Conservation (phyloP, 768 basidiomycete genomes). For the Kockovaella imperatae region DNA sequence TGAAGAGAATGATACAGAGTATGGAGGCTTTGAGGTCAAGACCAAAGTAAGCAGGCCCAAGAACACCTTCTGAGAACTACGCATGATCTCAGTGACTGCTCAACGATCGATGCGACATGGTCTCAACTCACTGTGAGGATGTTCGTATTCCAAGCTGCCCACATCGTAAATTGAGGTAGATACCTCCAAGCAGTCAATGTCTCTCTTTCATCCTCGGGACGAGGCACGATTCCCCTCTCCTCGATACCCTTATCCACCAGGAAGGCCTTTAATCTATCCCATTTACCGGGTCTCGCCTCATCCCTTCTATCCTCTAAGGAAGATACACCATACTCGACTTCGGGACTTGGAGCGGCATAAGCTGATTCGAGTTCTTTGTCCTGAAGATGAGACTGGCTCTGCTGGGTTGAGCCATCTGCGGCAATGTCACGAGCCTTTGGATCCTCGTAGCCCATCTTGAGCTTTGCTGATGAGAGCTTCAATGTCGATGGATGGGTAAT, state of each 20-base stretch:
- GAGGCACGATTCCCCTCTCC: slow-evolving; percentile 36
- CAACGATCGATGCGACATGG: not conserved
- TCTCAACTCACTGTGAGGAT: slow-evolving; percentile 27
- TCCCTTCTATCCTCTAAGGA: not conserved
- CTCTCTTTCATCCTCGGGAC: slow-evolving; percentile 34
- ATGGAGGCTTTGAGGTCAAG: slow-evolving; percentile 17
- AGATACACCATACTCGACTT: too few relatives aligned
- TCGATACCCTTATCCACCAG: slow-evolving; percentile 37
- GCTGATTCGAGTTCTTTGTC: too few relatives aligned
- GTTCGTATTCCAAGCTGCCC: slow-evolving; percentile 40
- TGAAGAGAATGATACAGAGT: slow-evolving; percentile 26
- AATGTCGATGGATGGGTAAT: too few relatives aligned
- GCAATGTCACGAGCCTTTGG: too few relatives aligned
- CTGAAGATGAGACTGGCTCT: too few relatives aligned
- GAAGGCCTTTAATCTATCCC: slow-evolving; percentile 17
- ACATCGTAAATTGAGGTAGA: slow-evolving; percentile 37
- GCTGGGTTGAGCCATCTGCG: too few relatives aligned
- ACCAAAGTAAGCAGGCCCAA: slow-evolving; percentile 27
- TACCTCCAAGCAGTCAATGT: slow-evolving; percentile 29
- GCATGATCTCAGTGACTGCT: not conserved
- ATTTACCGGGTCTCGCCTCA: slow-evolving; percentile 12
- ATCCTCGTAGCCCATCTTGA: too few relatives aligned
- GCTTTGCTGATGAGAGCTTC: too few relatives aligned
- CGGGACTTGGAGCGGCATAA: too few relatives aligned
- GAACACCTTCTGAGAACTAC: slow-evolving; percentile 30